A percentile compares a stretch with the other conserved stretches of the same genome.
Conservation (phyloP, 345 rosid species). For the Rhodomyrtus tomentosa region DNA sequence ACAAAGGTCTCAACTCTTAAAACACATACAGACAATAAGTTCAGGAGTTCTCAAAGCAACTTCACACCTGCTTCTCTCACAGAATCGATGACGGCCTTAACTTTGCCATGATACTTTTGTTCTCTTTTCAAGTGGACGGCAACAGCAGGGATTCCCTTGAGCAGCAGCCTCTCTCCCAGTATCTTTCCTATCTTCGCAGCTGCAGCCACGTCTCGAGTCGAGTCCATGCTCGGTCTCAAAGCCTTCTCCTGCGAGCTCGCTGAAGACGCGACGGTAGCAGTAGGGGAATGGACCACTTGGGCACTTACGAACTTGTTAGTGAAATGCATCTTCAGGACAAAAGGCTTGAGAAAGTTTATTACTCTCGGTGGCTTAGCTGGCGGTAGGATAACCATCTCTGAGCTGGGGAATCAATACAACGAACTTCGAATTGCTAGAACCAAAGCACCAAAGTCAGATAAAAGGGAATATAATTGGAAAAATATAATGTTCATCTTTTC, state of each 20-base stretch:
- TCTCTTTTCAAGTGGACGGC: constrained; percentile 48
- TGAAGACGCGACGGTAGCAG: constrained; percentile 66
- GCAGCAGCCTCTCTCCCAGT: constrained; percentile 57
- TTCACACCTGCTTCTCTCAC: constrained; percentile 62
- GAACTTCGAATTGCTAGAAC: background rate
- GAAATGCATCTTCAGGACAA: constrained; percentile 72
- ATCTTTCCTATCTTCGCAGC: constrained; percentile 85
- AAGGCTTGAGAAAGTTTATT: constrained; percentile 58
- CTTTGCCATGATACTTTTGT: constrained; percentile 80
- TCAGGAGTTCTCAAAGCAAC: constrained; percentile 18
- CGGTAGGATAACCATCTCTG: constrained; percentile 64
- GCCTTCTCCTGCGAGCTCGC: constrained; percentile 86
- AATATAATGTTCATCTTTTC: background rate
- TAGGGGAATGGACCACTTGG: constrained; percentile 72
- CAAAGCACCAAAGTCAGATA: background rate
- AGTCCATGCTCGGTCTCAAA: constrained; percentile 45
- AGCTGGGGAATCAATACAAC: background rate
- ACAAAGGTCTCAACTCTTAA: background rate
- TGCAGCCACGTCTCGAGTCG: constrained; percentile 72
- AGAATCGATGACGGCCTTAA: constrained; percentile 79
- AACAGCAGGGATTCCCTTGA: constrained; percentile 67
- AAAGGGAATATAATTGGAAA: background rate
- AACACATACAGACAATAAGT: background rate
- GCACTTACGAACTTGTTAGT: constrained; percentile 72
- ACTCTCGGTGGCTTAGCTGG: constrained; percentile 58